Percentiles rank a stretch among this genome's conserved stretches.
These are phyloP conservation scores for Lepraria neglecta DNA, from an alignment of 495 filamentous ascomycete genomes.

Conservation along the genomic window DNA sequence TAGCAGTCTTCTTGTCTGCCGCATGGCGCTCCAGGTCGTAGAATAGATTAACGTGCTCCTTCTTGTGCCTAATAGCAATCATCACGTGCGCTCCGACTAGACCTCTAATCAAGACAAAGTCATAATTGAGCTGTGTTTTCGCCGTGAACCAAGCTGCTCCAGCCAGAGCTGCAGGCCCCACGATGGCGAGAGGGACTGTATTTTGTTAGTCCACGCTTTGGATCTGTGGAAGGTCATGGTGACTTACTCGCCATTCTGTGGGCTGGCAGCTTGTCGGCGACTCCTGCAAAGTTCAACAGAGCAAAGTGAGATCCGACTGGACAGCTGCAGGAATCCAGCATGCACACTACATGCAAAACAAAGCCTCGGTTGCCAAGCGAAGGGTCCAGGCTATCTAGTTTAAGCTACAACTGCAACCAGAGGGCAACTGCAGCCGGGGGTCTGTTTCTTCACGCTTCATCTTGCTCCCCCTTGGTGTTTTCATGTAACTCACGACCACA, in stretches of 20 bases:
- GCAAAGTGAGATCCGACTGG: too few species aligned
- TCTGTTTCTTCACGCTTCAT: too few species aligned
- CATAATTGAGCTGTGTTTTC: slow-evolving; percentile 59
- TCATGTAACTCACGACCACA: too few species aligned
- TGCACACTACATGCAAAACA: too few species aligned
- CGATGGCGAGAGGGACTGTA: slow-evolving; percentile 42
- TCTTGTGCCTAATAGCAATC: slow-evolving; percentile 40
- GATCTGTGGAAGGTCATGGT: too few species aligned
- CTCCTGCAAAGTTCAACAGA: too few species aligned
- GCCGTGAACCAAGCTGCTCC: slow-evolving; percentile 78
- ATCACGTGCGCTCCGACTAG: slow-evolving; percentile 40
- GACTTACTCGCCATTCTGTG: slow-evolving; percentile 22
- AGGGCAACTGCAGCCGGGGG: too few species aligned
- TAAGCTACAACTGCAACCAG: too few species aligned
- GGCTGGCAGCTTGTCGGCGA: neutral
- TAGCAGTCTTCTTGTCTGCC: slow-evolving; percentile 46
- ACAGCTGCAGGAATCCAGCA: too few species aligned
- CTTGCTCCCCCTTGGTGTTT: too few species aligned
- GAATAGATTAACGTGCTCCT: slow-evolving; percentile 66
- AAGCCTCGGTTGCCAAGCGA: too few species aligned
- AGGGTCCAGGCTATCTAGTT: too few species aligned
- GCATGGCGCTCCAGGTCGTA: slow-evolving; percentile 71
- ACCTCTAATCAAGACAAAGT: slow-evolving; percentile 50
- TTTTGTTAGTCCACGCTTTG: neutral
- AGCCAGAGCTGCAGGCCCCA: slow-evolving; percentile 59